Evolutionary conservation across 495 filamentous ascomycete species (phyloP), one percentile per base, ranked within the genome.

Genomic region (Glonium stellatum): DNA sequence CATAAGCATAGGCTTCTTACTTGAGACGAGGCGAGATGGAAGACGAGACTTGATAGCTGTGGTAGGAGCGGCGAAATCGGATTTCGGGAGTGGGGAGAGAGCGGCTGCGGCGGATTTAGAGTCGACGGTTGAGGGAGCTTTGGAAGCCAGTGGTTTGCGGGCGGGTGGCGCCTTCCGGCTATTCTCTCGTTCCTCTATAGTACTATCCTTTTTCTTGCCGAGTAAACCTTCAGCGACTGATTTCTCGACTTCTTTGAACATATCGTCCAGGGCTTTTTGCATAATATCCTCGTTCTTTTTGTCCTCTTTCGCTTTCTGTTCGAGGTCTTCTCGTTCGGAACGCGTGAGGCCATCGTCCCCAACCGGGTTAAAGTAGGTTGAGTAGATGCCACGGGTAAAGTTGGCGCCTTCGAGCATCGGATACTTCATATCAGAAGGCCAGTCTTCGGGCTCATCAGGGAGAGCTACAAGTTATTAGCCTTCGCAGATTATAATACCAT

Each of bases 401-500:
- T 92, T 93, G 59, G 80, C 70, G 15, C 78, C 81, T 67, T 72
- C 69, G 60, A 84, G 81, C 64, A 71, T 70, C 19, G 71, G 65
- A 46, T 73, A 78, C 49, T 70, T 73, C 51, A 70, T 69, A 46
- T 75, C 64, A 19, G 62, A 69, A 48, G 86, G 81, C 13, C 90
- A 84, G 54, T 91, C 84, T 54, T 95, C 88, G 21, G 88, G 87
- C 57, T 86, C 67, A 68, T 95, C 92, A 0, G 86, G 87, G 5
- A 87, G 77, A 51, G 86, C 48, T 51, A 8, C 1, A 9, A 25
- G 10, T 10, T 13, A 27, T 51, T 51, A 51, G 48, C 18, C 48
- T 4, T 51, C 10, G 19, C 39, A 15, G 10, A 1, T 23, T 5
- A 22, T 51, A 9, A 10, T 15, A 25, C 13, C 31, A 31, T 25